These are phyloP conservation scores for Clausena lansium DNA, from an alignment of 345 rosid species.

Conservation along the genomic window DNA sequence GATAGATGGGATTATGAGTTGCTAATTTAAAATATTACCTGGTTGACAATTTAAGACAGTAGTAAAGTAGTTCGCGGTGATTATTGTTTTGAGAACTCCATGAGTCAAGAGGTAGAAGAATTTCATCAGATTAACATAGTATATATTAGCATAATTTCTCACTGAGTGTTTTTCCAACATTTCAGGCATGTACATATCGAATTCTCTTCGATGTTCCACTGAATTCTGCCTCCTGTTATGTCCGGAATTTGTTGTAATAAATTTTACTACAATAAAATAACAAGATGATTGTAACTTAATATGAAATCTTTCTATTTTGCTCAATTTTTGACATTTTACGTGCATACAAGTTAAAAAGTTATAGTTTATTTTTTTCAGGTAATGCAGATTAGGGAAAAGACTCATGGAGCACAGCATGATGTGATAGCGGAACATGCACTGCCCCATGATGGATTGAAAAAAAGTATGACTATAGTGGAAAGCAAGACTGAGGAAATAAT, in stretches of 20 bases:
- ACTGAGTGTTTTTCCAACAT: background rate
- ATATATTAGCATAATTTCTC: background rate
- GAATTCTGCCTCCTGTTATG: background rate
- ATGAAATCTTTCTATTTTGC: background rate
- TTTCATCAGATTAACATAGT: background rate
- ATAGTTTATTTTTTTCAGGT: conserved; percentile 36
- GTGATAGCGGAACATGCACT: conserved; percentile 31
- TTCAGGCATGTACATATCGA: background rate
- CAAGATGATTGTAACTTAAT: background rate
- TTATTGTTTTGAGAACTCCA: background rate
- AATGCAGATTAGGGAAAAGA: conserved; percentile 42
- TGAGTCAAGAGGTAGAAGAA: background rate
- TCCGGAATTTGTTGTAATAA: background rate
- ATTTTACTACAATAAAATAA: conserved; percentile 5
- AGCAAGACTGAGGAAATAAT: conserved; percentile 21
- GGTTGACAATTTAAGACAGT: background rate
- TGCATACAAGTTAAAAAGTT: conserved; percentile 12
- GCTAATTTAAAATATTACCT: background rate
- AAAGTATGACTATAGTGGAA: conserved; percentile 9
- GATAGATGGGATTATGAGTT: background rate
- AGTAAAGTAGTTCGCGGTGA: background rate
- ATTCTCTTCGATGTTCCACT: background rate
- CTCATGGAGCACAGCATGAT: conserved; percentile 30
- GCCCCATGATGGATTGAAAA: conserved; percentile 21
- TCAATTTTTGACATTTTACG: background rate